A percentile compares a stretch with the other conserved stretches of the same genome.
phyloP scores from a whole-genome alignment of 1,284 basidiomycete genomes.

The Boletus hoseneyae region DNA sequence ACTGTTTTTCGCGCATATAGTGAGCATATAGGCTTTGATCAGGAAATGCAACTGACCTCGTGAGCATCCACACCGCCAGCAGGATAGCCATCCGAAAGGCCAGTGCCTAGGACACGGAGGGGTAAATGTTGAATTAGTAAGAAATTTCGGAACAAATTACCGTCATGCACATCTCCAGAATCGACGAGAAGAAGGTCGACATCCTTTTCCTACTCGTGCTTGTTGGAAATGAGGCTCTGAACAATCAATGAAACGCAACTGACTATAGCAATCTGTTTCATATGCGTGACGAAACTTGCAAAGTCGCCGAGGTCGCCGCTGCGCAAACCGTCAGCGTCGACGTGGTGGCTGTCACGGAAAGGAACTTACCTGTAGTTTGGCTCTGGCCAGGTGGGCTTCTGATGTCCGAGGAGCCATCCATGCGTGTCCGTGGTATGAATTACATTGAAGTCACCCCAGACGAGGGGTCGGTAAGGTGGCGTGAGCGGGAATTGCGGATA shows the following conservation, averaged over 20 bases:
- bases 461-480: slow-evolving; percentile 57
- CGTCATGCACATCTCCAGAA: slow-evolving; percentile 80
- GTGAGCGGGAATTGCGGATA: slow-evolving; percentile 45
- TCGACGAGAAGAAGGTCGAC: slow-evolving; percentile 72
- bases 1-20: slow-evolving; percentile 33
- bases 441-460: slow-evolving; percentile 74
- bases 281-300: slow-evolving; percentile 75
- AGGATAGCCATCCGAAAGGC: slow-evolving; percentile 70
- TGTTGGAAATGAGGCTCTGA: neutral
- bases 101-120: slow-evolving; percentile 46
- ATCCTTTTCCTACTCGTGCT: slow-evolving; percentile 48
- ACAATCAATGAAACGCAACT: slow-evolving; percentile 17
- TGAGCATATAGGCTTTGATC: neutral
- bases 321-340: slow-evolving; percentile 7
- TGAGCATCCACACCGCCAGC: slow-evolving; percentile 70
- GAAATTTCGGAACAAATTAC: slow-evolving; percentile 29
- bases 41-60: slow-evolving; percentile 40
- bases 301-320: slow-evolving; percentile 80
- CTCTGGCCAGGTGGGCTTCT: slow-evolving; percentile 64
- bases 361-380: slow-evolving; percentile 63
- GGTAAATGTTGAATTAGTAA: neutral
- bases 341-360: neutral
- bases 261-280: slow-evolving; percentile 69
- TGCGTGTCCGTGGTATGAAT: slow-evolving; percentile 82
- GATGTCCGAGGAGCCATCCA: slow-evolving; percentile 77